Evolutionary conservation across 2,329 filamentous ascomycete species (phyloP), one percentile per base, ranked within the genome.

Genomic region (Blastomyces gilchristii): DNA sequence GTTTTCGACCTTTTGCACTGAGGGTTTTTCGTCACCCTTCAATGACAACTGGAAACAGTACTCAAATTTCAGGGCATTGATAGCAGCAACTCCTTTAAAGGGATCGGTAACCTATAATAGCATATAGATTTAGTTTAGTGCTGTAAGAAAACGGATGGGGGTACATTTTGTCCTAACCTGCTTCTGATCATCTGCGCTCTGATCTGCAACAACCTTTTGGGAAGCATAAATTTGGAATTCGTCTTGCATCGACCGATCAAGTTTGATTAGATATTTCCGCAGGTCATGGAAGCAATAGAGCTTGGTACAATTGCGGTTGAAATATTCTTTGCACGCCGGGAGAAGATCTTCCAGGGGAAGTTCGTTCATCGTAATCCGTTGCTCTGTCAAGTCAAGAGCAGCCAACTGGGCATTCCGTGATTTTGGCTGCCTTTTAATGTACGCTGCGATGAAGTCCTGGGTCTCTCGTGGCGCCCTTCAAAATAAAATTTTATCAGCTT

Each of bases 261-360:
- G 65, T 39, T 65, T 67, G 52, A 67, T 65, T 3, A 76, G 58
- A 61, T 78, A 75, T 53, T 68, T 70, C 63, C 72, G 71, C 31
- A 81, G 64, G 65, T 81, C 79, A 60, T 72, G 71, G 61, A 80
- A 80, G 63, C 77, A 79, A 65, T 78, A 79, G 28, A 77, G 70
- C 64, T 79, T 80, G 54, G 70, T 69, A 18, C 74, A 74, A 65
- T 77, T 76, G 8, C 67, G 67, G 47, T 77, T 70, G 63, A 77
- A 76, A 67, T 80, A 80, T 50, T 70, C 65, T 62, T 75, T 70
- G 62, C 74, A 79, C 18, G 69, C 72, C 50, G 69, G 63, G 34
- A 79, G 65, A 39, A 79, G 64, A n/a, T 74, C 71, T 7, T 73
- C 67, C 14, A 65, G 63, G 39, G 67, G 69, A 56, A 69, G 59